A percentile compares a stretch with the other conserved stretches of the same genome.
Evolutionary conservation across 2,329 filamentous ascomycete genomes (phyloP).

Genomic region (Ciborinia camelliae): DNA sequence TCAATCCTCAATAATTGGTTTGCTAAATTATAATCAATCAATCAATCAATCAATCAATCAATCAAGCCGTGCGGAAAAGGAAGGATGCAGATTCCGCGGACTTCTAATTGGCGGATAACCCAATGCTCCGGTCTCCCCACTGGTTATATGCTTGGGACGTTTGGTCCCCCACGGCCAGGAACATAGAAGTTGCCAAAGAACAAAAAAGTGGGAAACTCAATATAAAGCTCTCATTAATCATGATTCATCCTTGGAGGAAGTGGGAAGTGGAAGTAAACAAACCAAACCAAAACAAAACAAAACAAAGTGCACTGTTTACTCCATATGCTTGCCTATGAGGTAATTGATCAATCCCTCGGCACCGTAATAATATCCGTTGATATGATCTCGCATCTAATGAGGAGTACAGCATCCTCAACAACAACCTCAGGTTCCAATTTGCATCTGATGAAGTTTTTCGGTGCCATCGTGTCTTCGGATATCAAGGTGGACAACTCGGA

Average conservation of each 20-base stretch:
- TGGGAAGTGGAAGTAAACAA: too few relatives aligned
- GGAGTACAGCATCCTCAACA: not conserved
- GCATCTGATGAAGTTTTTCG: not conserved
- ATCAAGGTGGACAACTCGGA: not conserved
- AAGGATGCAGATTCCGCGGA: constrained; percentile 14
- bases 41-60: constrained; percentile 6
- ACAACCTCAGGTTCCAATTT: not conserved
- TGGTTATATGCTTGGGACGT: not conserved
- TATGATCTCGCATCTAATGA: not conserved
- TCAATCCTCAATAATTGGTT: constrained; percentile 2
- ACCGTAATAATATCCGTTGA: not conserved
- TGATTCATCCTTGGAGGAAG: not conserved
- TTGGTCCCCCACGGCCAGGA: constrained; percentile 3
- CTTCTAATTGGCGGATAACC: constrained; percentile 12
- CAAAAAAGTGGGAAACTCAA: constrained; percentile 1
- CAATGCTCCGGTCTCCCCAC: not conserved
- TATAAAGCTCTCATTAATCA: constrained; percentile 2
- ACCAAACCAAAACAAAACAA: too few relatives aligned
- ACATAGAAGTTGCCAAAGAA: not conserved
- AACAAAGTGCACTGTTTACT: constrained; percentile 12
- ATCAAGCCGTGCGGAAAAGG: constrained; percentile 10
- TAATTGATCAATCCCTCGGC: not conserved
- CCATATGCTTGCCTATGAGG: not conserved
- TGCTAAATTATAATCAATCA: constrained; percentile 15
- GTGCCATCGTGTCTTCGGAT: not conserved